A percentile compares a stretch with the other conserved stretches of the same genome.
Conservation (phyloP, 2,329 filamentous ascomycete species). For the Oidium heveae region DNA sequence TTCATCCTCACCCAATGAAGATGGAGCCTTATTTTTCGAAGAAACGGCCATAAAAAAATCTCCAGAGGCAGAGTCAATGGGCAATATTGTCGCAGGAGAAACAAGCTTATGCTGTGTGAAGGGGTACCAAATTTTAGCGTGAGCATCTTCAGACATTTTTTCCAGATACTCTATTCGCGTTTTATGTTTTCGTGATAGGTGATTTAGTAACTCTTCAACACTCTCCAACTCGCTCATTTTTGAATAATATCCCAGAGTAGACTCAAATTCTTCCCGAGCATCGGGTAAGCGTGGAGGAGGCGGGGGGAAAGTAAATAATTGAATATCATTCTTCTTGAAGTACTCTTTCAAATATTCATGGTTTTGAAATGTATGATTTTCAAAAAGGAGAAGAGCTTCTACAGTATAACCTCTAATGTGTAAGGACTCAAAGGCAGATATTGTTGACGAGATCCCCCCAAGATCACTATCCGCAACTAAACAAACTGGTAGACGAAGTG, state of each 20-base stretch:
- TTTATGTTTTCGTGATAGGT: constrained; percentile 27
- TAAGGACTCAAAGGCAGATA: constrained; percentile 58
- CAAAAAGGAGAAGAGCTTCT: constrained; percentile 42
- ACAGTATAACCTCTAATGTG: constrained; percentile 57
- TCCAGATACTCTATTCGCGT: constrained; percentile 31
- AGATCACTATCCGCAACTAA: constrained; percentile 52
- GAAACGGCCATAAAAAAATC: constrained; percentile 45
- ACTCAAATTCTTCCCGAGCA: constrained; percentile 22
- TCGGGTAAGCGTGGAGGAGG: constrained; percentile 26
- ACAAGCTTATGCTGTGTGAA: constrained; percentile 58
- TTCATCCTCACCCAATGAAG: background rate
- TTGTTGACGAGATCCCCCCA: constrained; percentile 58
- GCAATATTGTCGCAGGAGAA: constrained; percentile 33
- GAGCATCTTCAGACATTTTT: constrained; percentile 33
- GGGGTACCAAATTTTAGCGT: constrained; percentile 54
- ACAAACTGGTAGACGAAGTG: constrained; percentile 46
- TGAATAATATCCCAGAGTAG: constrained; percentile 40
- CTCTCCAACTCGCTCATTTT: constrained; percentile 16
- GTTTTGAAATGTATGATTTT: constrained; percentile 40
- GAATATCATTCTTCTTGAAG: constrained; percentile 33
- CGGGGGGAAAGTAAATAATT: constrained; percentile 27
- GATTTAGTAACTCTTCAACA: constrained; percentile 21
- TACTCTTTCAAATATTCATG: constrained; percentile 40
- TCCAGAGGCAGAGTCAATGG: constrained; percentile 58
- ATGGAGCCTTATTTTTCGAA: background rate